Evolutionary conservation across 202 grass and related monocot genomes (phyloP).

Genomic region (Digitaria exilis): DNA sequence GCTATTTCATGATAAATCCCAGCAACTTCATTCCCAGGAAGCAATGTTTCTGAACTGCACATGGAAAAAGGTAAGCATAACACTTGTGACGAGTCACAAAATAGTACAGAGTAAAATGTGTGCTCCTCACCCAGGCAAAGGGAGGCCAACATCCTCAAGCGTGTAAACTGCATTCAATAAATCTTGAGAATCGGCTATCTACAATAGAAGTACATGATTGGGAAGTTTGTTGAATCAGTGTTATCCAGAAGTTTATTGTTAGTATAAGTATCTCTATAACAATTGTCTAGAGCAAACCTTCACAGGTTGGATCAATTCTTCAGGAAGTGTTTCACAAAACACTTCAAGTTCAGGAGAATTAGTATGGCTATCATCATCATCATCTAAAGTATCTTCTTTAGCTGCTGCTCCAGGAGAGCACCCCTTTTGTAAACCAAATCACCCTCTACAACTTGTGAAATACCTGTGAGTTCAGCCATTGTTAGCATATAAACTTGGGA

Average conservation of each 20-base stretch:
- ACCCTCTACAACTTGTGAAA: constrained; percentile 76
- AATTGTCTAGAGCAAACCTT: constrained; percentile 61
- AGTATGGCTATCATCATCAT: constrained; percentile 41
- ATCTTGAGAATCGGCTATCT: constrained; percentile 84
- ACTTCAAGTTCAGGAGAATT: constrained; percentile 49
- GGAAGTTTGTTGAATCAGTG: background rate
- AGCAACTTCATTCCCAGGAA: constrained; percentile 90
- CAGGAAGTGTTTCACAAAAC: constrained; percentile 57
- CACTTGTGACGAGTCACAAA: constrained; percentile 7
- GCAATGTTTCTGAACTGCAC: constrained; percentile 84
- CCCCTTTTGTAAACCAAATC: constrained; percentile 82
- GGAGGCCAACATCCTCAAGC: constrained; percentile 88
- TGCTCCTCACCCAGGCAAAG: constrained; percentile 87
- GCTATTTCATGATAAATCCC: constrained; percentile 85
- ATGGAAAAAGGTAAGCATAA: constrained; percentile 31
- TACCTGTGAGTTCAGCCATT: constrained; percentile 59
- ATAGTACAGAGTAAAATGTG: constrained; percentile 6
- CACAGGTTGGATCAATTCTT: constrained; percentile 72
- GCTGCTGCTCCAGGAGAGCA: constrained; percentile 45
- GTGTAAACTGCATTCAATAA: constrained; percentile 68
- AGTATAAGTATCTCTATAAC: constrained; percentile 23
- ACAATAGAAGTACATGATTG: constrained; percentile 44
- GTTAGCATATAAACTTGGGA: constrained; percentile 31
- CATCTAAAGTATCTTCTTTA: constrained; percentile 42
- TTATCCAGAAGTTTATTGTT: background rate